Evolutionary conservation across 441 rosid species (phyloP).

Genomic region (Theobroma grandiflorum): DNA sequence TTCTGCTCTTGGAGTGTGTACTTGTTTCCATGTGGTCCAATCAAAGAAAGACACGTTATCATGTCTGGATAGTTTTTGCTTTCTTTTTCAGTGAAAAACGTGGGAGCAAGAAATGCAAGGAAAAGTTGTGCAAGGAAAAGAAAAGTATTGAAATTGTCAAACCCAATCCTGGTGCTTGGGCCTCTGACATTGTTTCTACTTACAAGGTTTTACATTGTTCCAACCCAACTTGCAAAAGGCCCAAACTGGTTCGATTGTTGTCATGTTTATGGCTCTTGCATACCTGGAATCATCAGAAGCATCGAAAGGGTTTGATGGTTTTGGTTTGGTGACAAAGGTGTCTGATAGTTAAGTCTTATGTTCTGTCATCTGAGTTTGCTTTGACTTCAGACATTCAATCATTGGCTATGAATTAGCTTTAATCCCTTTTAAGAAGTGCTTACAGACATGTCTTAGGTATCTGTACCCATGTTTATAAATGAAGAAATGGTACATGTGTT

Average conservation of each 20-base stretch:
- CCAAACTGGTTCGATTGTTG: background rate
- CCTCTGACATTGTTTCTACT: background rate
- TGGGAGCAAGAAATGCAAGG: background rate
- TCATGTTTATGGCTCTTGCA: background rate
- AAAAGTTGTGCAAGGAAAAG: background rate
- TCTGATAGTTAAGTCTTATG: background rate
- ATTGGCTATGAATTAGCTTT: background rate
- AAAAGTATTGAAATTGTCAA: background rate
- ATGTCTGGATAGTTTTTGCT: background rate
- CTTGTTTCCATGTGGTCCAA: background rate
- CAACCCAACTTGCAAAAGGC: constrained; percentile 12
- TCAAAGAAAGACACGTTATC: background rate
- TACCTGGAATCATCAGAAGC: background rate
- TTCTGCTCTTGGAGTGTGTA: background rate
- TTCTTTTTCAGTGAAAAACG: background rate
- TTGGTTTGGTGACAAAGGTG: background rate
- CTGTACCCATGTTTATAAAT: background rate
- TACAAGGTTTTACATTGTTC: background rate
- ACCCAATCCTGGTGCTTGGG: background rate
- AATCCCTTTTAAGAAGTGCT: background rate
- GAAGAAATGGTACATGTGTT: background rate
- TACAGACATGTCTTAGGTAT: background rate
- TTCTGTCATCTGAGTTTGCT: background rate
- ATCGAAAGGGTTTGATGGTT: background rate
- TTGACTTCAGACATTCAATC: background rate